Percentiles rank a stretch among this genome's conserved stretches.
Evolutionary conservation across 345 rosid species (phyloP).

Genomic region (Populus nigra): DNA sequence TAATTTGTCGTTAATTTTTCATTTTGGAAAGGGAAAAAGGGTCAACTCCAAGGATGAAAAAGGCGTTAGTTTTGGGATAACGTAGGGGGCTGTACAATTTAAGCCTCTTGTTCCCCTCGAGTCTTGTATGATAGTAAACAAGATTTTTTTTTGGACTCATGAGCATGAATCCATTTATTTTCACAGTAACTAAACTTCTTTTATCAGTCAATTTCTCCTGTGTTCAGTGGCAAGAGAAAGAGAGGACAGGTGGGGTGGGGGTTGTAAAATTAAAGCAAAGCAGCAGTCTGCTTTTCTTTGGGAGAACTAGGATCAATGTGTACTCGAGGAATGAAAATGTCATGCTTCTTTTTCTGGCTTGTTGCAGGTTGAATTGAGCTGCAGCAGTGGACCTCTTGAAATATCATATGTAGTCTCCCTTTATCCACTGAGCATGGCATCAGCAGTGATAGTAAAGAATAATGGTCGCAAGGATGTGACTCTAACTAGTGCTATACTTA

Average conservation of each 20-base stretch:
- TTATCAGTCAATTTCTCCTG: neutral
- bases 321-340: neutral
- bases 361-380: constrained; percentile 69
- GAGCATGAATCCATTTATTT: neutral
- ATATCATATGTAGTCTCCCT: constrained; percentile 61
- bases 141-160: neutral
- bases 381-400: constrained; percentile 57
- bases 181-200: neutral
- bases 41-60: neutral
- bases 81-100: neutral
- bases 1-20: neutral
- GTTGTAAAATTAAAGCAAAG: neutral
- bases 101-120: neutral
- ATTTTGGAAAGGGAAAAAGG: neutral
- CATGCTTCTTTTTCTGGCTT: constrained; percentile 7
- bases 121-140: neutral
- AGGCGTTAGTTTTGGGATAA: neutral
- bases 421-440: constrained; percentile 70
- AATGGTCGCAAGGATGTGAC: constrained; percentile 60
- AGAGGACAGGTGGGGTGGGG: neutral
- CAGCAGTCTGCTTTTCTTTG: neutral
- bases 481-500: constrained; percentile 65
- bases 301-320: neutral
- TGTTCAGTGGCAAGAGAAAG: neutral
- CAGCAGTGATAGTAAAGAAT: constrained; percentile 70